Evolutionary conservation across 192 early-diverging fungal species (phyloP), one percentile per base, ranked within the genome.

Genomic region (Glomus cerebriforme): DNA sequence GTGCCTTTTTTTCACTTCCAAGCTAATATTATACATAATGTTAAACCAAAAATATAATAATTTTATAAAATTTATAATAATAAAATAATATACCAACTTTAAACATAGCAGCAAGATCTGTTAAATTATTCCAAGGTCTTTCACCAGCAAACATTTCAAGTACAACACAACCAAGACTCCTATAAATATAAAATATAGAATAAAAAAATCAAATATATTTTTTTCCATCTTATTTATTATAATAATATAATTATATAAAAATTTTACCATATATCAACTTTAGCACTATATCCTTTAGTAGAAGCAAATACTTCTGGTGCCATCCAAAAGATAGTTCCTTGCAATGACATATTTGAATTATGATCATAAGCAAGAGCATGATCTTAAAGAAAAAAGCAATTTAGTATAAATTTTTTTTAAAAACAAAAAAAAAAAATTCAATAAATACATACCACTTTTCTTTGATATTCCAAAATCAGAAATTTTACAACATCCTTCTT

Each of bases 391-490:
- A 9, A 35, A 75, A n/a, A 59, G n/a, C 60, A 59, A 63, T 82
- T 82, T 32, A 82, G 75, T 60, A 81, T 80, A 37, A 81, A 81
- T 45, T 78, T 77, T 29, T 79, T 76, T 32, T 79, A 80, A 45
- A 62, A 68, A 59, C 73, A 74, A 5, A 82, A 74, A 59, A 24
- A 26, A 22, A 32, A 7, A 13, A 22, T 22, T 37, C 6, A 59
- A 34, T 34, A 62, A 35, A 24, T 71, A 70, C 59, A 73, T 81
- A 77, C 89, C 89, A 73, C 88, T 93, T 77, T 91, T 86, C 78
- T 95, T 97, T 37, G 96, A 97, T 22, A 98, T 92, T 17, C 97
- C 97, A 89, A 99, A 99, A 82, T 99, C 97, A 19, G 94, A 94
- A 34, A 99, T 99, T 85, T 99, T 99, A 72, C 95, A 95, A 8